Evolutionary conservation across 73 alveolate genomes (phyloP).

Genomic region (Effrenium voratum): DNA sequence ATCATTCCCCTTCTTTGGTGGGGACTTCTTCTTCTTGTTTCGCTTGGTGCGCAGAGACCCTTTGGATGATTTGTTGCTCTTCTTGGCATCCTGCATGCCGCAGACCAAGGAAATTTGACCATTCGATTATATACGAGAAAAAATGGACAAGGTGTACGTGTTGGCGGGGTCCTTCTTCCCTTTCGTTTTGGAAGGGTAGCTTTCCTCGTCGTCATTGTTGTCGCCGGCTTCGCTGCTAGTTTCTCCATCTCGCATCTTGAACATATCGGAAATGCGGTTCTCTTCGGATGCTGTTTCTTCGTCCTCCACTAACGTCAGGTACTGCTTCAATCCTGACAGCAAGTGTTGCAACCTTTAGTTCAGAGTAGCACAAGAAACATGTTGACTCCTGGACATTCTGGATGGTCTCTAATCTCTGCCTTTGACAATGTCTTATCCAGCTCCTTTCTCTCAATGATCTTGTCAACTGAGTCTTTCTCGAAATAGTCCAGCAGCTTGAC

Average conservation of each 20-base stretch:
- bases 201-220: not conserved
- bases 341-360: too few species aligned
- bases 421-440: not conserved
- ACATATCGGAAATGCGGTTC: not conserved
- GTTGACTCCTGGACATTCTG: not conserved
- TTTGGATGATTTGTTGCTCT: not conserved
- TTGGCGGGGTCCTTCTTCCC: too few species aligned
- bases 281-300: not conserved
- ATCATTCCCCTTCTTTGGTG: not conserved
- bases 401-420: conserved; percentile 27
- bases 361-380: too few species aligned
- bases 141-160: too few species aligned
- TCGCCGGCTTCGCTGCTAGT: not conserved
- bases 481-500: not conserved
- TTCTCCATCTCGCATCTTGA: not conserved
- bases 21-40: not conserved
- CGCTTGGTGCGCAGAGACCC: too few species aligned
- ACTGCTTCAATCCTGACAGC: conserved; percentile 30
- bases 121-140: too few species aligned
- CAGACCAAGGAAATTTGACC: too few species aligned
- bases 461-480: not conserved
- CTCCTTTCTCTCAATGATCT: not conserved
- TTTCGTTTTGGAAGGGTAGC: not conserved
- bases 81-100: not conserved
- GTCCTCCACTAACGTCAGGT: conserved; percentile 34